Base-by-base conservation (phyloP, 208 protist species). In the Wallacemonas collosoma region DNA sequence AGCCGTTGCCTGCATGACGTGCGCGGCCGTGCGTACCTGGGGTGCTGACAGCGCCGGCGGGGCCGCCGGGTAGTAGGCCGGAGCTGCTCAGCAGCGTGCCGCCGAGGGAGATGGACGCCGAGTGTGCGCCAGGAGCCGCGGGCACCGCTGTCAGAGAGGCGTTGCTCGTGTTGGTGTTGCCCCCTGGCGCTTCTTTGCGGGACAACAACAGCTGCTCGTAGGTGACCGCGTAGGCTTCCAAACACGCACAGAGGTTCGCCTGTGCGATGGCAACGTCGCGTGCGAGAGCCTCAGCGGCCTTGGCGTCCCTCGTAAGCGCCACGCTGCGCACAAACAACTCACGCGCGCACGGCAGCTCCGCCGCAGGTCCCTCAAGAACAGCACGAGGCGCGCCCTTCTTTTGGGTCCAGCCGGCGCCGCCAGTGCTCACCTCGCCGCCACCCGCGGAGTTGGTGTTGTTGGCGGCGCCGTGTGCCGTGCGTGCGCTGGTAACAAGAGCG, bases 51-150 rank as follows among this genome's bases (percentile, higher is more conserved):
- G 48, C 35, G 51, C 50, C 66, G 38, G 9, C 2, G 50, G 12
- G 5, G 0, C 60, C 9, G 62, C 36, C 69, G 41, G 57, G 17
- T 8, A 44, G 55, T 1, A 66, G 53, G 0, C 45, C 48, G 15
- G 60, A 11, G 43, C 68, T 80, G 61, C 43, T 45, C 41, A n/a
- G 79, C 47, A 73, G 70, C 12, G 62, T 51, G 41, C 70, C 71
- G 36, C 66, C 40, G 1, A 57, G 11, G 2, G 54, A 60, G 53
- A 71, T 74, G 36, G 60, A 26, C 26, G 68, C 39, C 3, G 55
- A 40, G 48, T 57, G 17, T 61, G 61, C 58, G 11, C 50, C 47
- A 14, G 39, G 36, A 5, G 60, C 58, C 57, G 36, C 57, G 57
- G 26, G 26, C 26, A 26, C 26, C 26, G 26, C 26, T 11, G 11